Evolutionary conservation across 2,329 filamentous ascomycete species (phyloP).

Genomic region (Endoconidiophora laricicola): DNA sequence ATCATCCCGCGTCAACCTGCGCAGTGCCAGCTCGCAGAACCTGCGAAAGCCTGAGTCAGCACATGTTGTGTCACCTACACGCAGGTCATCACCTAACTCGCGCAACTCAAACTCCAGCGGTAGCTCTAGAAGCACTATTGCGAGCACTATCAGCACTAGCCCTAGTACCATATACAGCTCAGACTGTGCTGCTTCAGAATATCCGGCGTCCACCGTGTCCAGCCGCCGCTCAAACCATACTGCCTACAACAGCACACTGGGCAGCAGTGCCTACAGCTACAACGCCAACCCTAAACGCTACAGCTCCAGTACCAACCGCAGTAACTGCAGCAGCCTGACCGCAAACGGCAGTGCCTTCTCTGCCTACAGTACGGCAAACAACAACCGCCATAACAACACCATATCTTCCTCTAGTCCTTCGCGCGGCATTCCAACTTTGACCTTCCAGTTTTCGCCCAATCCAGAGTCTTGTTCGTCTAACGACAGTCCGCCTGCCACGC

Average conservation of each 20-base stretch:
- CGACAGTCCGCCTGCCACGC: conserved; percentile 1
- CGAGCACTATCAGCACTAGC: conserved; percentile 9
- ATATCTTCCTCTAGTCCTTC: background rate
- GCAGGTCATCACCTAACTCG: conserved; percentile 7
- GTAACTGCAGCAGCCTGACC: background rate
- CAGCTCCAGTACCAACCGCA: too few relatives aligned
- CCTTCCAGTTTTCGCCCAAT: conserved; percentile 9
- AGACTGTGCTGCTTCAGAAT: conserved; percentile 4
- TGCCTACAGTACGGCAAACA: background rate
- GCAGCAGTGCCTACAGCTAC: too few relatives aligned
- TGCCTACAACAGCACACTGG: too few relatives aligned
- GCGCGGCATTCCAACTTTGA: conserved; percentile 7
- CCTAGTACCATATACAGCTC: conserved; percentile 10
- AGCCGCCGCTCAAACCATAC: conserved; percentile 1
- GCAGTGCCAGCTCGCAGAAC: conserved; percentile 2
- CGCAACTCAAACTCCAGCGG: conserved; percentile 10
- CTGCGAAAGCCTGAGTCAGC: conserved; percentile 8
- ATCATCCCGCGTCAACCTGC: conserved; percentile 15
- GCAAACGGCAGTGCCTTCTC: background rate
- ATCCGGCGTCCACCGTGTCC: conserved; percentile 4
- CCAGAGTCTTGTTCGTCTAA: conserved; percentile 1
- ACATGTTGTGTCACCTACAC: conserved; percentile 11
- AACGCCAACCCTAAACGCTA: too few relatives aligned
- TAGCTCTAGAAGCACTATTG: conserved; percentile 6
- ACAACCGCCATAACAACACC: background rate